A percentile compares a stretch with the other conserved stretches of the same genome.
phyloP scores from a whole-genome alignment of 2,329 filamentous ascomycete species.

The Neocatenulostroma microsporum region DNA sequence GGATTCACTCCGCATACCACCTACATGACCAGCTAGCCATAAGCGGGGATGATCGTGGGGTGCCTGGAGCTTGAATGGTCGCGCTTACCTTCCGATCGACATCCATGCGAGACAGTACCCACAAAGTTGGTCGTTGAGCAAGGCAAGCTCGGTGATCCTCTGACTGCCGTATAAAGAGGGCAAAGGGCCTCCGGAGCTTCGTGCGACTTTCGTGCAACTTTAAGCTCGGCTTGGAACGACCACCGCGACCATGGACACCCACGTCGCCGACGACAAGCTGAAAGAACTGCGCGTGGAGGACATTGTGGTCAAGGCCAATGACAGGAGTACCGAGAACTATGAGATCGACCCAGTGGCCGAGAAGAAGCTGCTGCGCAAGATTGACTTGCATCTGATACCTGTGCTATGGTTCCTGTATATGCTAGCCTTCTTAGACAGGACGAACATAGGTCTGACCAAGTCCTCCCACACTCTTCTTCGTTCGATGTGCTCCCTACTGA shows the following conservation, averaged over 20 bases:
- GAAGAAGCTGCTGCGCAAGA: conserved; percentile 42
- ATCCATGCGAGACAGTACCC: too few species aligned
- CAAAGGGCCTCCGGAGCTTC: too few species aligned
- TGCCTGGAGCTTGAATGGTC: too few species aligned
- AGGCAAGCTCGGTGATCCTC: too few species aligned
- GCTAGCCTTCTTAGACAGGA: conserved; percentile 34
- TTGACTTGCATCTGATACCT: conserved; percentile 42
- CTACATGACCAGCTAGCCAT: too few species aligned
- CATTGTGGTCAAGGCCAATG: conserved; percentile 15
- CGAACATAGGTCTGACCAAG: conserved; percentile 12
- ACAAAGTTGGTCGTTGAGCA: too few species aligned
- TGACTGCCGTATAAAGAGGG: too few species aligned
- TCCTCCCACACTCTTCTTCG: background rate
- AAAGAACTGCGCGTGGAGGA: conserved; percentile 18
- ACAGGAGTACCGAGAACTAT: conserved; percentile 10
- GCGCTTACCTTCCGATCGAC: too few species aligned
- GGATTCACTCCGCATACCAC: too few species aligned
- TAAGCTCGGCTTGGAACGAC: too few species aligned
- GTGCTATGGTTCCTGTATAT: conserved; percentile 41
- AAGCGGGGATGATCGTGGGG: too few species aligned
- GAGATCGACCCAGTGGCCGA: conserved; percentile 27
- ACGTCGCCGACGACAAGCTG: conserved; percentile 19
- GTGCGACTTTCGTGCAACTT: too few species aligned
- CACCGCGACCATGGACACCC: conserved; percentile 11
- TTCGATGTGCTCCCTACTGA: background rate